A percentile compares a stretch with the other conserved stretches of the same genome.
phyloP scores from a whole-genome alignment of 257 asterid genomes.

The Petunia axillaris region DNA sequence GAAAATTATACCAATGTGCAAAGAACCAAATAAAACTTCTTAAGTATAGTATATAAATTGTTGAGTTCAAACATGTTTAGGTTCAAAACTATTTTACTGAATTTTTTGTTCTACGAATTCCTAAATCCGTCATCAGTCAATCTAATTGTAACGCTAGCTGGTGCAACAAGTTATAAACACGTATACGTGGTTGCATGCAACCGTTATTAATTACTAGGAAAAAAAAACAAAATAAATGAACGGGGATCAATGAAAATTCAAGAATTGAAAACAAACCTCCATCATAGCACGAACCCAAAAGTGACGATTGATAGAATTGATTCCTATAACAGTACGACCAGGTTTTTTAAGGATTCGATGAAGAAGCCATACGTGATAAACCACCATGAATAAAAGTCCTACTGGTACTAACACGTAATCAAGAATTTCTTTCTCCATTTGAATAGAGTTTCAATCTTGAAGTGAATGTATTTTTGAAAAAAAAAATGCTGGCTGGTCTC shows the following conservation, averaged over 20 bases:
- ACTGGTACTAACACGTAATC: conserved; percentile 75
- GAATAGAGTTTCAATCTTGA: not conserved
- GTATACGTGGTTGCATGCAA: conserved; percentile 5
- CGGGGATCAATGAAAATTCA: not conserved
- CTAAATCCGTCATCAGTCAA: too few species aligned
- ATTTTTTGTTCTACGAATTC: too few species aligned
- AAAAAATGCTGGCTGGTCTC: not conserved
- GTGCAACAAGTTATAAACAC: not conserved
- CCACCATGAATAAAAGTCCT: conserved; percentile 61
- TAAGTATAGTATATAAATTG: too few species aligned
- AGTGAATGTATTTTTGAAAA: not conserved
- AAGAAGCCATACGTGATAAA: conserved; percentile 82
- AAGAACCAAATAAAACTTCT: too few species aligned
- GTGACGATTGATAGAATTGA: conserved; percentile 88
- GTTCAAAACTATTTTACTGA: too few species aligned
- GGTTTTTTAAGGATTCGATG: conserved; percentile 65
- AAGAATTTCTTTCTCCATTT: conserved; percentile 61
- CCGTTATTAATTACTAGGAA: not conserved
- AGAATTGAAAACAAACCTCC: conserved; percentile 53
- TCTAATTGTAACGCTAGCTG: not conserved
- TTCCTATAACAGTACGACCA: conserved; percentile 74
- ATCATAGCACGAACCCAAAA: conserved; percentile 92
- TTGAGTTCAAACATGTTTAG: too few species aligned
- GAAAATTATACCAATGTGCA: too few species aligned
- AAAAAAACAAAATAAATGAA: not conserved